Evolutionary conservation across 148 eudicot species (phyloP).

Genomic region (Rhododendron williamsianum): DNA sequence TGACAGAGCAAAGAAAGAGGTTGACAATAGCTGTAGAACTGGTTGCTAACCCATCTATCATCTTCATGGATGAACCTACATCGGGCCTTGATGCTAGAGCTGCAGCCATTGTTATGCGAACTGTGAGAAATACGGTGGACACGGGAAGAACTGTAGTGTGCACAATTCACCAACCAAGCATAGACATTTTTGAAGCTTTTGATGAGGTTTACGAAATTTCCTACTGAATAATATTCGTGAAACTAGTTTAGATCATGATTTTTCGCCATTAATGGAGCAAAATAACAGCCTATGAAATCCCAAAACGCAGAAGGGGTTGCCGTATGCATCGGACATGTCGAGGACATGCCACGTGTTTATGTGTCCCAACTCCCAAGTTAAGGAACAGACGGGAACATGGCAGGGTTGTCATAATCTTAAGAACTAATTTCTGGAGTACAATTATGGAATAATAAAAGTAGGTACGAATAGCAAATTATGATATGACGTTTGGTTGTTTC

Average conservation of each 20-base stretch:
- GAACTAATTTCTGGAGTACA: neutral
- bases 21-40: constrained; percentile 75
- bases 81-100: constrained; percentile 97
- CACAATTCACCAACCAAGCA: constrained; percentile 91
- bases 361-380: neutral
- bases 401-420: neutral
- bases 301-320: neutral
- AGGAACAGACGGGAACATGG: neutral
- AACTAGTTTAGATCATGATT: neutral
- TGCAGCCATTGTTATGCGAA: constrained; percentile 89
- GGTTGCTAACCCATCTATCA: constrained; percentile 82
- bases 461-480: neutral
- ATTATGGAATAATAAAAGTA: neutral
- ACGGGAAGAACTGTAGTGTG: constrained; percentile 89
- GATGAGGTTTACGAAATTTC: constrained; percentile 53
- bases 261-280: neutral
- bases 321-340: neutral
- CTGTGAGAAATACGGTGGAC: constrained; percentile 76
- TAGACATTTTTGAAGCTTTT: constrained; percentile 83
- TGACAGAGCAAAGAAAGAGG: constrained; percentile 78
- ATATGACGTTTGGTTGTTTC: neutral
- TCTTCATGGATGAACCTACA: constrained; percentile 94
- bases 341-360: neutral
- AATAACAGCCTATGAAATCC: neutral
- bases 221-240: neutral